Conservation (phyloP, 176 grass and related monocot species). For the Phoenix roebelenii region DNA sequence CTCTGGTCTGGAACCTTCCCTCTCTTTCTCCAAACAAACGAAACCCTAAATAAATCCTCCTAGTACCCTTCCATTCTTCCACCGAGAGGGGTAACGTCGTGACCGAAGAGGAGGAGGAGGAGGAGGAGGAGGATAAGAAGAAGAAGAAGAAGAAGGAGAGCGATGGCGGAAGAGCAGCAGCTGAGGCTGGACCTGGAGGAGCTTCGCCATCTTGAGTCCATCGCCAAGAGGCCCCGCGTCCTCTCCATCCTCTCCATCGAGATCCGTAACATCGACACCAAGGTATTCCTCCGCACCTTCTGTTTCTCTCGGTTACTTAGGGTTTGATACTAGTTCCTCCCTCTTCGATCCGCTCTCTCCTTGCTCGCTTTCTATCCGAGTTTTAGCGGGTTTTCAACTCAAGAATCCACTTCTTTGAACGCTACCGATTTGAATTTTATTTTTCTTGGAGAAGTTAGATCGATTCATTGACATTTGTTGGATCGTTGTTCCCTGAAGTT, state of each 20-base stretch:
- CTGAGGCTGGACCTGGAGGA: slow-evolving; percentile 68
- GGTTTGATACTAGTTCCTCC: no score
- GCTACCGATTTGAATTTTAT: no score
- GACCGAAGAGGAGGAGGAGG: slow-evolving; percentile 4
- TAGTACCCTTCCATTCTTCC: neutral
- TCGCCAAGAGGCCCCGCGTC: slow-evolving; percentile 62
- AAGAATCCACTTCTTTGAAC: no score
- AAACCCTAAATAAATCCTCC: slow-evolving; percentile 16
- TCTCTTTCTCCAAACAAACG: slow-evolving; percentile 23
- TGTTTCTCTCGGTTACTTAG: no score
- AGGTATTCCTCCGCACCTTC: slow-evolving; percentile 20
- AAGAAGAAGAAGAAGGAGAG: neutral
- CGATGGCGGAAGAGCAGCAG: slow-evolving; percentile 42
- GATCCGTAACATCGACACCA: slow-evolving; percentile 53
- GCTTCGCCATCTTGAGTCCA: slow-evolving; percentile 47
- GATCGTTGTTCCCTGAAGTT: no score
- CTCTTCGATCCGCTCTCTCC: no score
- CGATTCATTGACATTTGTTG: no score
- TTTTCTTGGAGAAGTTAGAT: no score
- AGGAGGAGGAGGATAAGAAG: neutral
- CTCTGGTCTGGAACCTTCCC: slow-evolving; percentile 47
- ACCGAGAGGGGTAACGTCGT: neutral
- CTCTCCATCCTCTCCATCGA: slow-evolving; percentile 56
- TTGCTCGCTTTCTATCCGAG: no score
- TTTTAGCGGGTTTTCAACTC: no score